These are phyloP conservation scores for Didymosphaeria variabile DNA, from an alignment of 2,329 filamentous ascomycete genomes.

Conservation along the genomic window DNA sequence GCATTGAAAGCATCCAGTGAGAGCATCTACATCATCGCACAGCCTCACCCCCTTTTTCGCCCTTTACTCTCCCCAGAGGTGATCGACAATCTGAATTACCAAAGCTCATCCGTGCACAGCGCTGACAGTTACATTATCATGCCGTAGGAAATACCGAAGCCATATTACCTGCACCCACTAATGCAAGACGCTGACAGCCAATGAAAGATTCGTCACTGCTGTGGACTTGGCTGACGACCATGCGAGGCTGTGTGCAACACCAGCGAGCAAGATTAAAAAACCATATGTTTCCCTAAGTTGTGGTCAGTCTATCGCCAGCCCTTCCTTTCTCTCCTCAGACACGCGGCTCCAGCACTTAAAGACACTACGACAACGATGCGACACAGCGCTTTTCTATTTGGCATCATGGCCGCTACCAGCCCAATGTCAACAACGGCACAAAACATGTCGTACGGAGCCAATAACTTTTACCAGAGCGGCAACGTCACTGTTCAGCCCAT, in stretches of 20 bases:
- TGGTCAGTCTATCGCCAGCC: background rate
- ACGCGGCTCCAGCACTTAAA: background rate
- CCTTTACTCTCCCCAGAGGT: background rate
- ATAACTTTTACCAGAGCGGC: slow-evolving; percentile 27
- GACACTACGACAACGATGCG: background rate
- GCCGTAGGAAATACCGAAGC: too few relatives aligned
- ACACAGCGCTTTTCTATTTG: background rate
- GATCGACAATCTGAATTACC: background rate
- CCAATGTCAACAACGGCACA: slow-evolving; percentile 19
- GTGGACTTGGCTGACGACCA: background rate
- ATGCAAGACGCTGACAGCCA: slow-evolving; percentile 1
- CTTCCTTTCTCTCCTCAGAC: background rate
- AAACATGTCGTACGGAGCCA: slow-evolving; percentile 24
- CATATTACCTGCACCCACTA: background rate
- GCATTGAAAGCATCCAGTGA: background rate
- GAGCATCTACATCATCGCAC: background rate
- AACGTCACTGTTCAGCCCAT: slow-evolving; percentile 22
- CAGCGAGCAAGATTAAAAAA: background rate
- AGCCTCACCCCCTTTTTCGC: background rate
- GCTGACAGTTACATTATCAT: background rate
- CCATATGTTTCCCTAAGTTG: background rate
- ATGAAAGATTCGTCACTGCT: background rate
- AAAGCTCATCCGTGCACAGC: background rate
- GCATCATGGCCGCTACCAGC: background rate
- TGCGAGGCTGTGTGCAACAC: background rate